Evolutionary conservation across 2,329 filamentous ascomycete genomes (phyloP), one percentile per base, ranked within the genome.

Genomic region (Neurospora sp.): DNA sequence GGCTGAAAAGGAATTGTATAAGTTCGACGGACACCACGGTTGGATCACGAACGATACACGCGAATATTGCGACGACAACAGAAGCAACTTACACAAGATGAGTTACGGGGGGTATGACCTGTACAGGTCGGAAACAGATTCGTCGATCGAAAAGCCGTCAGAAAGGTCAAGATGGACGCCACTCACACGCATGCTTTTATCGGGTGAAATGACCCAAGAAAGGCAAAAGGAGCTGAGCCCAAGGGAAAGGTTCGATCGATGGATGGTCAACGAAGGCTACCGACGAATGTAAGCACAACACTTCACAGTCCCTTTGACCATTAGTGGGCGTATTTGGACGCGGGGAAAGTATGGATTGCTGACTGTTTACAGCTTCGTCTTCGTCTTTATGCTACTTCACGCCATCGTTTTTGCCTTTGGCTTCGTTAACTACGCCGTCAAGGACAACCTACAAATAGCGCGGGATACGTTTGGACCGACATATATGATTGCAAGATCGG

Each of bases 261-360:
- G 92, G 92, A 94, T 96, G 92, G 90, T 95, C 72, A 95, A 95
- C 78, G 92, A 95, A 78, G 92, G 92, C 71, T 93, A 93, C 79
- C 86, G 91, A 78, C 85, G 91, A 87, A 85, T 95, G 88, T 93
- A 84, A 70, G 90, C 52, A 33, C 23, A 17, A 8, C 6, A 17
- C 1, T 8, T 86, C 36, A 39, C 10, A 37, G 12, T 23, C 67
- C 33, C 19, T 19, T 46, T 19, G 43, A 11, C 43, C 1, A 28
- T 28, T 28, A 4, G 23, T 28, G 23, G 23, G 23, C 23, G 23
- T 28, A 28, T 28, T 28, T 28, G 23, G 23, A 28, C 23, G 23
- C 23, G 23, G 23, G 23, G 23, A 65, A 1, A n/a, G 19, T 41
- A 38, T 19, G 11, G 17, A n/a, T 11, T 67, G 68, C 73, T 76